These are phyloP conservation scores for Phytophthora ramorum DNA, from an alignment of 352 stramenopile genomes.

Conservation along the genomic window DNA sequence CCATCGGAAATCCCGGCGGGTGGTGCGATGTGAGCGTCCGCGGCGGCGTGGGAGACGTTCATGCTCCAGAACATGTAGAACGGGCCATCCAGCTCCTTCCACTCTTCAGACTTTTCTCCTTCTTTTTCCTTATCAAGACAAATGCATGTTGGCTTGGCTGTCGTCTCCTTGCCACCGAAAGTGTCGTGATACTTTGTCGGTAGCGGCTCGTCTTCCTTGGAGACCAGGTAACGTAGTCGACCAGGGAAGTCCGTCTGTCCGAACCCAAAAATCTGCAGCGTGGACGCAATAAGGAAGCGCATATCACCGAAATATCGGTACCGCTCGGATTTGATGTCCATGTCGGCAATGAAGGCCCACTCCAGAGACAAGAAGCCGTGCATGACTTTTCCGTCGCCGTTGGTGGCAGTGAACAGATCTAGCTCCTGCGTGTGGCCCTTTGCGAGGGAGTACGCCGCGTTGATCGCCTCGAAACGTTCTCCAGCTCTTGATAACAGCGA, in stretches of 20 bases:
- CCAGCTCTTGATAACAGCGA: conserved; percentile 58
- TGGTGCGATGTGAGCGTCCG: conserved; percentile 55
- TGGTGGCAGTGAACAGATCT: conserved; percentile 64
- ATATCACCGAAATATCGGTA: conserved; percentile 62
- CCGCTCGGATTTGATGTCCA: conserved; percentile 78
- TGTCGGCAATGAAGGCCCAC: conserved; percentile 84
- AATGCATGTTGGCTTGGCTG: conserved; percentile 28
- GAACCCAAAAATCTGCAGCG: conserved; percentile 53
- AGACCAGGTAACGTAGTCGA: conserved; percentile 47
- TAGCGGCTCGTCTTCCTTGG: conserved; percentile 33
- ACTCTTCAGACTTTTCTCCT: conserved; percentile 24
- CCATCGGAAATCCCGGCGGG: conserved; percentile 57
- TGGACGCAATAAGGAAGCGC: conserved; percentile 58
- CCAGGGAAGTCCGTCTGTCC: conserved; percentile 45
- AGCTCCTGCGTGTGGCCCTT: conserved; percentile 72
- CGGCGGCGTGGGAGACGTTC: conserved; percentile 59
- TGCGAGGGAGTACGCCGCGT: conserved; percentile 67
- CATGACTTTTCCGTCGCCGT: conserved; percentile 56
- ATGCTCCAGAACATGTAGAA: conserved; percentile 75
- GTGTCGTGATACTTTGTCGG: conserved; percentile 49
- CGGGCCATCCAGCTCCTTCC: conserved; percentile 49
- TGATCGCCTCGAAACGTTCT: conserved; percentile 59
- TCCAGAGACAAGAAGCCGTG: conserved; percentile 87
- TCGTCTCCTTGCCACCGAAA: conserved; percentile 12
- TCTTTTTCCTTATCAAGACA: conserved; percentile 32